phyloP scores from a whole-genome alignment of 2,329 filamentous ascomycete species.

The Calonectria honghensis region DNA sequence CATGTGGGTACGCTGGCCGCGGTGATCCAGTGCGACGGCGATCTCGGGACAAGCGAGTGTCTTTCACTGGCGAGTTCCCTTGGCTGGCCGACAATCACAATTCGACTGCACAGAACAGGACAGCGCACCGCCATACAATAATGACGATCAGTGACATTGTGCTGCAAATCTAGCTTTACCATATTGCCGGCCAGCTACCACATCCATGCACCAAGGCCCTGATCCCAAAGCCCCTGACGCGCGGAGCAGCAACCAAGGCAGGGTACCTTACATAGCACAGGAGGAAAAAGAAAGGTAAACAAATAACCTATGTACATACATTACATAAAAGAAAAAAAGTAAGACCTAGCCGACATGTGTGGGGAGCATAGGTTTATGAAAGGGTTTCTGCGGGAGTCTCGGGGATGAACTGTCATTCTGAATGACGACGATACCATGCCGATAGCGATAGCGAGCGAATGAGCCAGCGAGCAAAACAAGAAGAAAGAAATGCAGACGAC shows the following conservation, averaged over 20 bases:
- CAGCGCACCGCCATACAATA: conserved; percentile 19
- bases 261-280: conserved; percentile 26
- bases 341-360: conserved; percentile 22
- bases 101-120: conserved; percentile 26
- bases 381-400: conserved; percentile 28
- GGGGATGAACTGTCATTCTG: background rate
- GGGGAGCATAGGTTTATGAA: conserved; percentile 25
- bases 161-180: conserved; percentile 1
- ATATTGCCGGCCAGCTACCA: background rate
- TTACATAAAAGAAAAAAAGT: background rate
- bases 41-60: conserved; percentile 36
- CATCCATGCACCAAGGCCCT: conserved; percentile 16
- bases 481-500: background rate
- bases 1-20: conserved; percentile 17
- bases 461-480: background rate
- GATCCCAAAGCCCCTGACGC: conserved; percentile 9
- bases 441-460: conserved; percentile 4
- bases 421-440: conserved; percentile 22
- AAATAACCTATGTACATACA: conserved; percentile 6
- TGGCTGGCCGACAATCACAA: conserved; percentile 37
- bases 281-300: conserved; percentile 13
- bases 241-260: conserved; percentile 3
- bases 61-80: conserved; percentile 27
- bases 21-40: conserved; percentile 32
- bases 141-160: conserved; percentile 22